Conservation (phyloP, 352 stramenopile species). For the Phytophthora pluvialis region DNA sequence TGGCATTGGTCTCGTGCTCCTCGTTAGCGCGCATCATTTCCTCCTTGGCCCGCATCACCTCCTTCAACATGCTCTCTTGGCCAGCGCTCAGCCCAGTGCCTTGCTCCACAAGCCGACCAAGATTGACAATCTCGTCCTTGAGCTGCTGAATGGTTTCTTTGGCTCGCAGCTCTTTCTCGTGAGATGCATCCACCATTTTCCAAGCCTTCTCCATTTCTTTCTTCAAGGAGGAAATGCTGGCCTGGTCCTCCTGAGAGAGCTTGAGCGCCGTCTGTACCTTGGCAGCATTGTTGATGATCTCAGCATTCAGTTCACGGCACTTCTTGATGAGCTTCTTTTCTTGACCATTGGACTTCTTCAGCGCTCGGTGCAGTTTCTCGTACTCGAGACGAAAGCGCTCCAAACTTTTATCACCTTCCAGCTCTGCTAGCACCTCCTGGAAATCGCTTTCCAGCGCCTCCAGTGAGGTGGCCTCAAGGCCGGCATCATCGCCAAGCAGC, state of each 20-base stretch:
- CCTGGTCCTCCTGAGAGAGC: constrained; percentile 94
- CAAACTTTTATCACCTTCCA: constrained; percentile 93
- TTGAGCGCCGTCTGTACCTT: constrained; percentile 96
- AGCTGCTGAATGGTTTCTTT: constrained; percentile 96
- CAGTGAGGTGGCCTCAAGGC: constrained; percentile 62
- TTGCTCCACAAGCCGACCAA: constrained; percentile 96
- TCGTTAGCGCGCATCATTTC: constrained; percentile 89
- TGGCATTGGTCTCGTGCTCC: constrained; percentile 79
- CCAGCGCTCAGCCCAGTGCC: constrained; percentile 90
- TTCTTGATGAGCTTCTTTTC: constrained; percentile 97
- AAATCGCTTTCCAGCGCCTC: constrained; percentile 95
- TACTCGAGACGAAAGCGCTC: constrained; percentile 96
- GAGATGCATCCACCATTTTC: constrained; percentile 95
- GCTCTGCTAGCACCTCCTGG: constrained; percentile 90
- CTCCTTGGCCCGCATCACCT: constrained; percentile 92
- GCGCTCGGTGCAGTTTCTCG: constrained; percentile 94
- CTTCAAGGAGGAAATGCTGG: constrained; percentile 92
- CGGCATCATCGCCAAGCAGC: constrained; percentile 54
- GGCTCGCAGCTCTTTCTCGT: constrained; percentile 93
- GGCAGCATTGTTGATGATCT: constrained; percentile 96
- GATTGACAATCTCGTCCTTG: constrained; percentile 96
- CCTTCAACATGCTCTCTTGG: constrained; percentile 94
- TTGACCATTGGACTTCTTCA: constrained; percentile 94
- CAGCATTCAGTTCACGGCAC: constrained; percentile 93
- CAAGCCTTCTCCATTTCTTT: constrained; percentile 97